Evolutionary conservation across 768 basidiomycete species (phyloP).

Genomic region (Suillus decipiens): DNA sequence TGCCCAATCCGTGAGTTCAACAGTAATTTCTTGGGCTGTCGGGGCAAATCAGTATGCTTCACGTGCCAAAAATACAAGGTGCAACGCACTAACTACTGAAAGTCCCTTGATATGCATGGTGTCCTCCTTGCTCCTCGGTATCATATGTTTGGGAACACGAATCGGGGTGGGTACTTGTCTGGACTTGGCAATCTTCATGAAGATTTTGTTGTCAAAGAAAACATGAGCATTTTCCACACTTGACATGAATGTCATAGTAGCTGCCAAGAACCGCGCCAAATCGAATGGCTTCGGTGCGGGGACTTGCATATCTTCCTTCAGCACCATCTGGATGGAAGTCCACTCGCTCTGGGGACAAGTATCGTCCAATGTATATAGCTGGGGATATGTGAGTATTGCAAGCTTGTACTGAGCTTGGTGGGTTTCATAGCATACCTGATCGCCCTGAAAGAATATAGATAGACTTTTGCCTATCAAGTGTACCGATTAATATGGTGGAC

Average conservation of each 20-base stretch:
- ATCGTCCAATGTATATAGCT: neutral
- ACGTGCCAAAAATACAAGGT: neutral
- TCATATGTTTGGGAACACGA: neutral
- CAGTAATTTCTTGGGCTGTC: constrained; percentile 70
- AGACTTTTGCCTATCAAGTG: constrained; percentile 3
- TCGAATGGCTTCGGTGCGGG: constrained; percentile 46
- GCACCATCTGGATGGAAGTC: constrained; percentile 50
- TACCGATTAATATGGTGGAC: neutral
- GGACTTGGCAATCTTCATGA: constrained; percentile 1
- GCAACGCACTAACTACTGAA: neutral
- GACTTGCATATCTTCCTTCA: constrained; percentile 39
- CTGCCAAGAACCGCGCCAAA: constrained; percentile 47
- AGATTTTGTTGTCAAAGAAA: constrained; percentile 4
- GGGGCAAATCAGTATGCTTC: neutral
- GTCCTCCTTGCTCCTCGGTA: neutral
- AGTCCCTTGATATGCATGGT: neutral
- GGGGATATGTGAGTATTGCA: neutral
- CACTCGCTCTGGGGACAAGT: constrained; percentile 25
- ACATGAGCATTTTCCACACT: constrained; percentile 29
- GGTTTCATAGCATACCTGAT: constrained; percentile 14
- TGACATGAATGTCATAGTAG: constrained; percentile 50
- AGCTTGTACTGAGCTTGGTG: neutral
- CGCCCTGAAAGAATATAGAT: constrained; percentile 11
- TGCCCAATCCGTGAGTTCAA: constrained; percentile 74
- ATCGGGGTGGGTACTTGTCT: neutral